Base-by-base conservation (phyloP, 2,329 filamentous ascomycete species). In the Talaromyces sp. region DNA sequence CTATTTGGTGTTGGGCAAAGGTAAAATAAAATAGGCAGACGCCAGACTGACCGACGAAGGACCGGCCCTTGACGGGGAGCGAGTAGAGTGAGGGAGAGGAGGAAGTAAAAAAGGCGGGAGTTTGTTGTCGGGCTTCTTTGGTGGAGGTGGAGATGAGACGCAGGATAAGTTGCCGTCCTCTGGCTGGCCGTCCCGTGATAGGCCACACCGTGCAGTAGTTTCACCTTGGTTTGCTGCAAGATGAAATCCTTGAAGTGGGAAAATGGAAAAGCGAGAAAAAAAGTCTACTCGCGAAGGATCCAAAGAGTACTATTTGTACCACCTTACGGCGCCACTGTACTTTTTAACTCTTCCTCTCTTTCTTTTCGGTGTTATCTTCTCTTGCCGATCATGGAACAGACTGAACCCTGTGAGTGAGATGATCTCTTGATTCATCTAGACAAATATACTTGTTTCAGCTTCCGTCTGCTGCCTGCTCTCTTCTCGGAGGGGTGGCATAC, bases 171-270 rank as follows among this genome's bases (percentile, higher is more conserved):
- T 58, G 51, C 57, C 51, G 57, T 50, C 50, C 50, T 40, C 36
- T 17, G 37, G 41, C 36, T 50, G 55, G 19, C 37, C 37, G 35
- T 21, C 28, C 45, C 36, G 51, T 59, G 57, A 59, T 59, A 59
- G 57, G 57, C 57, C 46, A 22, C 37, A 2, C 2, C 45, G 53
- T 56, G 57, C 57, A 59, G 52, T 59, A 56, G 57, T 46, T 41
- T 36, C 35, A 5, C 43, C 28, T 40, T 52, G 36, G 46, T 43
- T 37, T 41, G 52, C 53, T 56, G 54, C 54, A 39, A 56, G 43
- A 52, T 39, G 28, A 43, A 31, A 37, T 36, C 17, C 53, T 53
- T 53, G 35, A 52, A 41, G 41, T 13, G 22, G 46, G 40, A 28
- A 41, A 22, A 33, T 40, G 19, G 33, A 40, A 50, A 40, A 25